Conservation (phyloP, 306 rosid genomes). For the Pyrus betulifolia region DNA sequence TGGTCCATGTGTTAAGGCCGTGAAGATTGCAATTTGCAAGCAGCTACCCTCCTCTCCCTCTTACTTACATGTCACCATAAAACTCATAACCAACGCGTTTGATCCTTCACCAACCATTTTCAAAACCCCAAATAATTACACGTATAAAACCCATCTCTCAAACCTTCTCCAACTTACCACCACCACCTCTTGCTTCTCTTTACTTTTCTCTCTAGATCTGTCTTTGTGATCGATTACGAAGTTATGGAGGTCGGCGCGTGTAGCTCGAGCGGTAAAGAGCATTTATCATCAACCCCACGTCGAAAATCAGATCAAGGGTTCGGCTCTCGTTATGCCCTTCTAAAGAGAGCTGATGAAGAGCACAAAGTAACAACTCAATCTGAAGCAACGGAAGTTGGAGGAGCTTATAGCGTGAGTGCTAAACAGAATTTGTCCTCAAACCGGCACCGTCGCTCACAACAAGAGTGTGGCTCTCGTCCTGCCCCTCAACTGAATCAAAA, state of each 20-base stretch:
- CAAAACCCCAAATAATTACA: neutral
- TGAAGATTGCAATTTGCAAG: slow-evolving; percentile 14
- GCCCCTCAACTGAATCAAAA: neutral
- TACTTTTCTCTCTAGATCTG: neutral
- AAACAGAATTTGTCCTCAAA: neutral
- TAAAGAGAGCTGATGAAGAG: neutral
- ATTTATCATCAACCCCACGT: neutral
- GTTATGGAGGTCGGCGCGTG: neutral
- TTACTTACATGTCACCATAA: slow-evolving; percentile 34
- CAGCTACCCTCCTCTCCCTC: neutral
- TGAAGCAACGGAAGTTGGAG: neutral
- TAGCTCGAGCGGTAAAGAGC: neutral
- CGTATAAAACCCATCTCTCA: neutral
- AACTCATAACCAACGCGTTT: slow-evolving; percentile 31
- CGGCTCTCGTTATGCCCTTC: neutral
- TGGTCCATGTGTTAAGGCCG: slow-evolving; percentile 25
- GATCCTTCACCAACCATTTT: slow-evolving; percentile 26
- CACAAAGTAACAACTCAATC: neutral
- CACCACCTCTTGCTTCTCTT: neutral
- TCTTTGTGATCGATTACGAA: neutral
- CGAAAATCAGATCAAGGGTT: neutral
- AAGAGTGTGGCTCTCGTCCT: neutral
- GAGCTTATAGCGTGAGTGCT: neutral
- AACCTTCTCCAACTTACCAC: neutral
- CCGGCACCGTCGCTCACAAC: neutral